Conservation (phyloP, 2,329 filamentous ascomycete species). For the Thermothelomyces thermophilus region DNA sequence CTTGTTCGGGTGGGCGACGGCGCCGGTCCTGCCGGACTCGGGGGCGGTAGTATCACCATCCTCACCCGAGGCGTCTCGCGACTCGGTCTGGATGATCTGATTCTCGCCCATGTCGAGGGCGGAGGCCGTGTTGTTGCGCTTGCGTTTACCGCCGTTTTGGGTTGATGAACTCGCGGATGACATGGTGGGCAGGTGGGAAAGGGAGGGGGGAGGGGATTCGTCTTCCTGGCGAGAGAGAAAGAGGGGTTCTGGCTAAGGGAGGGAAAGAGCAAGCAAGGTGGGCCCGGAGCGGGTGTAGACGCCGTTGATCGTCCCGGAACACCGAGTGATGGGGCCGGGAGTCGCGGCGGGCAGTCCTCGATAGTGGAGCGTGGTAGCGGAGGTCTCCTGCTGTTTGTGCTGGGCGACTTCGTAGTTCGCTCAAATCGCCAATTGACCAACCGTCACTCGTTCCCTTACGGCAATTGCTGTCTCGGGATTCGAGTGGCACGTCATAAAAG, state of each 20-base stretch:
- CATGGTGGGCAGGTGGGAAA: conserved; percentile 37
- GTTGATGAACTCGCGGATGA: conserved; percentile 52
- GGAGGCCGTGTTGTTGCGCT: conserved; percentile 54
- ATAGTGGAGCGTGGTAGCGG: background rate
- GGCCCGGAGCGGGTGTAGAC: background rate
- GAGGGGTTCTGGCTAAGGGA: background rate
- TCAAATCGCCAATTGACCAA: background rate
- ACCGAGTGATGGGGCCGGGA: background rate
- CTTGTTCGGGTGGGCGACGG: conserved; percentile 57
- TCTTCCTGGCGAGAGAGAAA: background rate
- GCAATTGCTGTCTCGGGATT: background rate
- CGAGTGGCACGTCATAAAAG: no score
- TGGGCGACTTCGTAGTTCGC: background rate
- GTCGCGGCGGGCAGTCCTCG: background rate
- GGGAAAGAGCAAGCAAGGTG: conserved; percentile 2
- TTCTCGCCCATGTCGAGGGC: conserved; percentile 43
- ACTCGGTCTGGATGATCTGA: conserved; percentile 57
- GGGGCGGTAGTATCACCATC: conserved; percentile 68
- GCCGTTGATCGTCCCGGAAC: conserved; percentile 3
- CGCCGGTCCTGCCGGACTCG: conserved; percentile 45
- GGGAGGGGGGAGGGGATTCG: background rate
- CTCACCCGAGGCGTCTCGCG: conserved; percentile 76
- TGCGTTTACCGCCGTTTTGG: conserved; percentile 62
- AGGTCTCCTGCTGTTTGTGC: background rate
- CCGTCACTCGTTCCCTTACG: background rate